These are phyloP conservation scores for Epichloe elymi DNA, from an alignment of 2,329 filamentous ascomycete genomes.

Conservation along the genomic window DNA sequence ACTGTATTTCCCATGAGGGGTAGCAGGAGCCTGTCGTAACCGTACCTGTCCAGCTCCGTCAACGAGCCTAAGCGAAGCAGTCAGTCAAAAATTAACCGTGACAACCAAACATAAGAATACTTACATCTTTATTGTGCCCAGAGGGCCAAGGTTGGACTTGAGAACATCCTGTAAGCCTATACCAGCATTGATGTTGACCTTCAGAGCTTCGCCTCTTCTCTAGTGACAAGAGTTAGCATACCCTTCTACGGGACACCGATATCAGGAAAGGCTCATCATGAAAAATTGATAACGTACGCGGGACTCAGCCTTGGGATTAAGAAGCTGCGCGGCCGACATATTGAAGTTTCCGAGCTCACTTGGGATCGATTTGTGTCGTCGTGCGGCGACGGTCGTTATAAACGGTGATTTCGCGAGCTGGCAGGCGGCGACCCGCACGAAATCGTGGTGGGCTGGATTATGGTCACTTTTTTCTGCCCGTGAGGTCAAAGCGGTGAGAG, in stretches of 20 bases:
- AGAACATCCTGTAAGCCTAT: constrained; percentile 90
- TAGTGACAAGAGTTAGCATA: constrained; percentile 25
- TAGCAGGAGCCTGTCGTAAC: constrained; percentile 11
- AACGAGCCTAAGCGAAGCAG: constrained; percentile 38
- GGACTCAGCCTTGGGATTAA: constrained; percentile 98
- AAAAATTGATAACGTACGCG: constrained; percentile 47
- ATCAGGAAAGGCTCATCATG: not conserved
- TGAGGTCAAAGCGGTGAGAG: constrained; percentile 18
- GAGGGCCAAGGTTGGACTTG: constrained; percentile 87
- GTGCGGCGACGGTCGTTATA: constrained; percentile 6
- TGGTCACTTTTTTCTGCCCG: constrained; percentile 22
- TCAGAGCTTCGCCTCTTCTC: constrained; percentile 92
- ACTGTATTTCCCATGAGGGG: constrained; percentile 14
- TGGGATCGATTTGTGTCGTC: constrained; percentile 5
- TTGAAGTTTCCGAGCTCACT: constrained; percentile 12
- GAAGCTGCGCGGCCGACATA: constrained; percentile 96
- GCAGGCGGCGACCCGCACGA: constrained; percentile 15
- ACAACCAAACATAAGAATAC: not conserved
- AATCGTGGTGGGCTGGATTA: constrained; percentile 14
- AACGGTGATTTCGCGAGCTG: constrained; percentile 18
- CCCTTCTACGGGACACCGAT: constrained; percentile 5
- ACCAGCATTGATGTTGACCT: constrained; percentile 92
- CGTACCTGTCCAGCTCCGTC: constrained; percentile 56
- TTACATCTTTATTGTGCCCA: constrained; percentile 93
- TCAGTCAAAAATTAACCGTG: not conserved